Base-by-base conservation (phyloP, 2,329 filamentous ascomycete species). In the Seiridium unicorne region DNA sequence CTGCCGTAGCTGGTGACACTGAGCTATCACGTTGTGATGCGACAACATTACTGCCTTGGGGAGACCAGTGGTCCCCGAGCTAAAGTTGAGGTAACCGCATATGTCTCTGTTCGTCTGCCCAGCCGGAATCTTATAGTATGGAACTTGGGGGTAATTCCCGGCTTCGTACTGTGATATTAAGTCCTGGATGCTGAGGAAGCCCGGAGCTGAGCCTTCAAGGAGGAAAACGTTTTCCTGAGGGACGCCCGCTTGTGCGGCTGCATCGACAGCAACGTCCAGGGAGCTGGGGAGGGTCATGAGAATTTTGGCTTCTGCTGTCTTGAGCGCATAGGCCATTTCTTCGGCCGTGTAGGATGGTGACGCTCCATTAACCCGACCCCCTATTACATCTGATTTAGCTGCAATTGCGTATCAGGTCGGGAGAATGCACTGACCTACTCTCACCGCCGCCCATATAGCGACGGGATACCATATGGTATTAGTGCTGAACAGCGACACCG, bases 391-490 rank as follows among this genome's bases (percentile, higher is more conserved):
- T 9, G 1, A 26, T 18, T 11, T 57, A 3, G 34, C 5, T 11
- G 18, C 10, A 35, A 11, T 36, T 47, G 9, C 13, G 7, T 3
- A 26, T 26, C 18, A 26, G 18, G 8, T 3, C 4, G 26, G 31
- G 11, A 3, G 31, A 18, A 36, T 10, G 5, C 7, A 46, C 57
- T 54, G 6, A 59, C 57, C 57, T 34, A 40, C 47, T 34, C 57
- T 53, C 3, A 59, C 60, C 6, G 55, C 51, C 11, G 60, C 60
- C 60, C 60, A 61, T 82, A 88, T 84, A 6, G 83, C 84, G 5
- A 86, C 79, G 0, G 85, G 84, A 66, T 87, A 87, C 84, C 84
- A 87, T 55, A 88, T 82, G 13, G 81, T 85, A 66, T 88, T 88
- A 44, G 82, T 82, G 51, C 79, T 81, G 72, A 88, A 87, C 3